phyloP scores from a whole-genome alignment of 331 rosid species.

The Rosa hybrid region DNA sequence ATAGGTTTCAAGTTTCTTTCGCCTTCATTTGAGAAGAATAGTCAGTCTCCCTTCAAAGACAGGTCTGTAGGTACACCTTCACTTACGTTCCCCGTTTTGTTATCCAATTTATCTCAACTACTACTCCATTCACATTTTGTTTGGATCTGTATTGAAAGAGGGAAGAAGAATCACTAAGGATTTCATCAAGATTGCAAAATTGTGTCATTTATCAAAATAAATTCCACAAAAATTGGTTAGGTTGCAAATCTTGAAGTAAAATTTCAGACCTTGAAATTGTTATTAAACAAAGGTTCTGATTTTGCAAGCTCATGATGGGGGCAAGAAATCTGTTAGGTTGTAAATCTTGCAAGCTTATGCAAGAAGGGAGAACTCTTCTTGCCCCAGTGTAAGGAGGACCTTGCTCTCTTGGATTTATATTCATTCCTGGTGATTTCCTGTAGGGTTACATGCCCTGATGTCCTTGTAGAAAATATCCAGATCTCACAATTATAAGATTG shows the following conservation, averaged over 20 bases:
- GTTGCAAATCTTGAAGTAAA: background rate
- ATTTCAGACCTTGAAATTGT: background rate
- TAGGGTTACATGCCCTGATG: background rate
- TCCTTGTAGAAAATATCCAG: background rate
- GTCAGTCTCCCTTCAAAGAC: constrained; percentile 5
- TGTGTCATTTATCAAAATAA: background rate
- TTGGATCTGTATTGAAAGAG: background rate
- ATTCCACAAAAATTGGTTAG: background rate
- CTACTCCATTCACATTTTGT: background rate
- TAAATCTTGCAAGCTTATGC: background rate
- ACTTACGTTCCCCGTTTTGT: constrained; percentile 5
- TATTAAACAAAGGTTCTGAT: background rate
- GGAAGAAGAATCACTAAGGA: background rate
- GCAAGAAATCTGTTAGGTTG: too few species aligned
- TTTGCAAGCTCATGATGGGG: too few species aligned
- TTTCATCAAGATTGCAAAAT: constrained; percentile 5
- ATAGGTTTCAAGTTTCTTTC: constrained; percentile 4
- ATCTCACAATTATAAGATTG: background rate
- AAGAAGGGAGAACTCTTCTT: background rate
- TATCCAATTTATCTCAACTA: background rate
- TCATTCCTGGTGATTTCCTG: background rate
- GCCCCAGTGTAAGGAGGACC: background rate
- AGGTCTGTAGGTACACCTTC: background rate
- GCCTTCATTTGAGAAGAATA: background rate
- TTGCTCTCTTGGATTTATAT: background rate